Evolutionary conservation across 2,329 filamentous ascomycete genomes (phyloP), one percentile per base, ranked within the genome.

Genomic region (Coleophoma eucalyptorum): DNA sequence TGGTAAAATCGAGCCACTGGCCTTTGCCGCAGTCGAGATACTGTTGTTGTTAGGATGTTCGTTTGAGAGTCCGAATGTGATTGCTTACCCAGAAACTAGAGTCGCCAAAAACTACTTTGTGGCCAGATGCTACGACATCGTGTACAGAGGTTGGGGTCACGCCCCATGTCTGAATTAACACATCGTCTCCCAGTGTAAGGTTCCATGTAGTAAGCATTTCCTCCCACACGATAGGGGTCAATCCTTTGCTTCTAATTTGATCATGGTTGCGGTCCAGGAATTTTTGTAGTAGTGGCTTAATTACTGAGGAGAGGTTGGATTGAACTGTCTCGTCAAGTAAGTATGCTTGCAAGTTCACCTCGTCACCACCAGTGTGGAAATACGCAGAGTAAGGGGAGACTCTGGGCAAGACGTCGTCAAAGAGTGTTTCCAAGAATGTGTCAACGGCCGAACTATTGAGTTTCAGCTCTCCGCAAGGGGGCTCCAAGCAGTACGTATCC

Each of bases 331-430:
- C 80, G 64, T 96, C 90, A 11, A 93, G 78, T 38, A 74, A 74
- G 63, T 90, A 92, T 48, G 85, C 81, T 61, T 92, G 86, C 54
- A 76, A 76, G 68, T 94, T 93, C 54, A 95, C 83, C 72, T 96
- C 91, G 62, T 96, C 91, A 49, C 91, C 91, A 42, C 91, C 91
- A 1, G 88, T 88, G 70, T 96, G 90, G 74, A 93, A 95, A 70
- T 93, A 82, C 6, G 81, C 72, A 2, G 86, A 77, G 67, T 89
- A 90, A 0, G 85, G 83, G 8, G 74, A 71, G 11, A 91, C 67
- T 26, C 89, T 78, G 13, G 90, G 90, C 48, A 95, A 72, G 20
- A 96, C 65, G 63, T 96, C 91, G n/a, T 77, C 76, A 59, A 90
- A 86, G 13, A 96, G 69, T 35, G 69, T 85, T 50, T 87, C 79